A percentile compares a stretch with the other conserved stretches of the same genome.
Evolutionary conservation across 2,329 filamentous ascomycete species (phyloP).

Genomic region (Aspergillus sp.): DNA sequence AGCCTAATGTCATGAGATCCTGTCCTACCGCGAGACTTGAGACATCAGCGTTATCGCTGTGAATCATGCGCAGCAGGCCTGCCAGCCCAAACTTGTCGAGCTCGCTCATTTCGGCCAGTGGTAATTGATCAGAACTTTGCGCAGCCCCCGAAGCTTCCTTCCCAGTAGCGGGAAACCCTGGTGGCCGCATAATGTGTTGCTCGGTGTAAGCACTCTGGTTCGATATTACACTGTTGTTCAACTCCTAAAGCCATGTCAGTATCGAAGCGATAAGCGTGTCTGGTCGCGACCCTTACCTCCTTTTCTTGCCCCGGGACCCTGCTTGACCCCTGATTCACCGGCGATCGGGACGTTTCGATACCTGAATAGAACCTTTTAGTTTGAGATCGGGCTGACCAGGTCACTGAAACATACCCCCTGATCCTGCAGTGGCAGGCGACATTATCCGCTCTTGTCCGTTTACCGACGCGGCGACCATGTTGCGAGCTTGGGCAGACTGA

Average conservation of each 20-base stretch:
- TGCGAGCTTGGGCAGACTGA: constrained; percentile 37
- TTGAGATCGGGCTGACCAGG: background rate
- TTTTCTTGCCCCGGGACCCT: constrained; percentile 47
- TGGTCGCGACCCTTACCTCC: constrained; percentile 28
- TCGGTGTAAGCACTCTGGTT: constrained; percentile 38
- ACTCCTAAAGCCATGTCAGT: constrained; percentile 35
- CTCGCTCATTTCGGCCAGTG: constrained; percentile 60
- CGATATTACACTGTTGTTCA: constrained; percentile 36
- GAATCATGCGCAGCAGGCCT: constrained; percentile 61
- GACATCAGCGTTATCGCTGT: constrained; percentile 55
- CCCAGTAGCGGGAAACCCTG: constrained; percentile 34
- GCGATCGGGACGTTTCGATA: constrained; percentile 44
- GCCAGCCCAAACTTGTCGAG: constrained; percentile 62
- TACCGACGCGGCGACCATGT: constrained; percentile 32
- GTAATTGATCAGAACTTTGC: constrained; percentile 41
- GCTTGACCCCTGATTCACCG: constrained; percentile 46
- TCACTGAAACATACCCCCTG: constrained; percentile 30
- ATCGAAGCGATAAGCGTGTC: background rate
- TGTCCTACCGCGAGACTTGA: constrained; percentile 62
- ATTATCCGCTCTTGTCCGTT: constrained; percentile 46
- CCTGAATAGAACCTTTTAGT: constrained; percentile 29
- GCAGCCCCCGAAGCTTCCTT: constrained; percentile 37
- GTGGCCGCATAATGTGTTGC: constrained; percentile 41
- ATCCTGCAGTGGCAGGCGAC: constrained; percentile 34
- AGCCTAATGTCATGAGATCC: constrained; percentile 63